Percentiles rank a stretch among this genome's conserved stretches.
phyloP scores from a whole-genome alignment of 129 eudicot genomes.

The Chrysanthemum makinoi region DNA sequence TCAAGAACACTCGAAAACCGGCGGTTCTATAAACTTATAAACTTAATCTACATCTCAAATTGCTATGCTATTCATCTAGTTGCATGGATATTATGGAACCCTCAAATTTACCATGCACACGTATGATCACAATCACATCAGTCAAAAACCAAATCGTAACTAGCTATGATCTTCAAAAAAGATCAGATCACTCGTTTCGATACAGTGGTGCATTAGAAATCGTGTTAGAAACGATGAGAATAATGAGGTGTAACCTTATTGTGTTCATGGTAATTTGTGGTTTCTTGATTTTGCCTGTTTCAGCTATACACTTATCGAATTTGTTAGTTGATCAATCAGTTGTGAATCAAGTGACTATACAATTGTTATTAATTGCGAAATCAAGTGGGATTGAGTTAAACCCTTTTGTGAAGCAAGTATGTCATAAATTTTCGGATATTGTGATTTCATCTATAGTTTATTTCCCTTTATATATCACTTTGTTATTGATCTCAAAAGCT shows the following conservation, averaged over 20 bases:
- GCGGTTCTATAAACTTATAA: too few relatives aligned
- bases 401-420: conserved; percentile 60
- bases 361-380: conserved; percentile 49
- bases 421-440: conserved; percentile 56
- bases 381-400: conserved; percentile 62
- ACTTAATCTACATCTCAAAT: background rate
- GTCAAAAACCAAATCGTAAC: background rate
- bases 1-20: background rate
- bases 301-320: conserved; percentile 57
- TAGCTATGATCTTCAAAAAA: background rate
- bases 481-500: conserved; percentile 63
- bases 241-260: conserved; percentile 46
- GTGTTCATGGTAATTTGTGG: conserved; percentile 54
- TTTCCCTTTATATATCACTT: conserved; percentile 62
- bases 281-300: conserved; percentile 66
- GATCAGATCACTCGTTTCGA: conserved; percentile 34
- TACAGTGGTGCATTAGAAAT: conserved; percentile 58
- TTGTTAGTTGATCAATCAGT: conserved; percentile 52
- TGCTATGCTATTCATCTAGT: background rate
- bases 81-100: conserved; percentile 9
- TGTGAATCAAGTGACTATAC: conserved; percentile 39
- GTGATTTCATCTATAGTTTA: conserved; percentile 46
- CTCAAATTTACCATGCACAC: background rate
- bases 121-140: background rate
- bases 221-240: conserved; percentile 56